Evolutionary conservation across 2,329 filamentous ascomycete species (phyloP), one percentile per base, ranked within the genome.

Genomic region (Gremmenia infestans): DNA sequence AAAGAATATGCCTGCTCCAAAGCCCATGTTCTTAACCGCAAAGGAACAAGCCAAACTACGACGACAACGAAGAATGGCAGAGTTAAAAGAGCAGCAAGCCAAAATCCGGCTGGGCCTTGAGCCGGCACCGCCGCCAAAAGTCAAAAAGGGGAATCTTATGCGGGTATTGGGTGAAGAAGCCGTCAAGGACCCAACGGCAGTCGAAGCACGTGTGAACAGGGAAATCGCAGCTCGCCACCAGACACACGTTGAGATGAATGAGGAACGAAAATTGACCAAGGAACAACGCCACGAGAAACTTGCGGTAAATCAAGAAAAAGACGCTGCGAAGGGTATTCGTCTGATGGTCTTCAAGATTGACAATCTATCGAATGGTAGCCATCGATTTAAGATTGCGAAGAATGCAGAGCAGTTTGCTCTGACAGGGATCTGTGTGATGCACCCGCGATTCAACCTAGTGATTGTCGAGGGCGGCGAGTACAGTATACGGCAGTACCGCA

Each of bases 81-180:
- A 97, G 60, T 78, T 96, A 61, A 97, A 97, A 72, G 95, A 99
- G 73, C 87, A 92, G 69, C 94, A 99, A 73, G 92, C 93, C 39
- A 97, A 99, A 76, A 94, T 97, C 60, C 83, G 93, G 56, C 78
- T 99, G 11, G 94, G 94, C 19, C 80, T 99, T 14, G 87, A 93
- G 58, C 91, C 92, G 3, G 90, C 93, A 19, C 91, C 92, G 28
- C 88, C 92, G 25, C 93, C 94, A 11, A 99, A 97, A 73, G 91
- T 99, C 64, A 97, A 97, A 75, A 95, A 95, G 73, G 89, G 88
- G 56, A 99, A 99, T 72, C 82, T 99, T 69, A 99, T 99, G 94
- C 87, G 92, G 56, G 94, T 99, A 32, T 80, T 97, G 54, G 94
- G 94, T 60, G 91, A 97, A 57, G 70, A 71, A 56, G 87, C 87